Evolutionary conservation across 2,329 filamentous ascomycete species (phyloP).

Genomic region (Gaeumannomyces sp.): DNA sequence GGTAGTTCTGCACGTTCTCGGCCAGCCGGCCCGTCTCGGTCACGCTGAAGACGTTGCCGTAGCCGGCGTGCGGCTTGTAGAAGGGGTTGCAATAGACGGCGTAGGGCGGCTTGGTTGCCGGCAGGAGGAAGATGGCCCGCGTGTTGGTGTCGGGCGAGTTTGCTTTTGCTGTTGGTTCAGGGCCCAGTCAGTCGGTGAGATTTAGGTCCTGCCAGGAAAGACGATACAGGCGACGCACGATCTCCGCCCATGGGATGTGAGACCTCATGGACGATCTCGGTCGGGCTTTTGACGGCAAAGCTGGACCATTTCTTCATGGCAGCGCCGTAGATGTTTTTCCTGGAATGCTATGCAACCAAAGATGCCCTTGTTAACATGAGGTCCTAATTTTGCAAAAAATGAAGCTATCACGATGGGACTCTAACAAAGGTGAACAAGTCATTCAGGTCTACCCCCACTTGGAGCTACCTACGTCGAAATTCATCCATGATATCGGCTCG

Average conservation of each 20-base stretch:
- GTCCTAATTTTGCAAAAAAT: too few species aligned
- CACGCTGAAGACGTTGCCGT: constrained; percentile 69
- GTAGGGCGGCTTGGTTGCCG: constrained; percentile 70
- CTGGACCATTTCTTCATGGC: constrained; percentile 93
- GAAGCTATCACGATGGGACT: too few species aligned
- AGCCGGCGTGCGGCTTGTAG: constrained; percentile 71
- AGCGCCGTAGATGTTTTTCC: constrained; percentile 80
- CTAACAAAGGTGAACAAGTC: too few species aligned
- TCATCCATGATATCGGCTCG: constrained; percentile 92
- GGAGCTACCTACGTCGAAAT: constrained; percentile 62
- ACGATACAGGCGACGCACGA: constrained; percentile 45
- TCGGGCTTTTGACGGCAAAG: constrained; percentile 68
- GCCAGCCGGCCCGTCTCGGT: constrained; percentile 50
- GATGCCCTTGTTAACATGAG: neutral
- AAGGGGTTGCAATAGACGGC: constrained; percentile 87
- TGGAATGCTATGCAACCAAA: constrained; percentile 54
- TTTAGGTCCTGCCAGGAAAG: neutral
- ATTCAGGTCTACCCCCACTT: too few species aligned
- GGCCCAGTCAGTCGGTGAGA: neutral
- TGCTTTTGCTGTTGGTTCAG: constrained; percentile 50
- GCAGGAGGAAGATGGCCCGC: constrained; percentile 81
- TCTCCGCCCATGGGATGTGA: constrained; percentile 73
- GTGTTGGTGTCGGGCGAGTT: constrained; percentile 69
- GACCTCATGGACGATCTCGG: constrained; percentile 66
- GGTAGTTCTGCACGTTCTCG: constrained; percentile 65